phyloP scores from a whole-genome alignment of 176 grass and related monocot species.

The Areca catechu region DNA sequence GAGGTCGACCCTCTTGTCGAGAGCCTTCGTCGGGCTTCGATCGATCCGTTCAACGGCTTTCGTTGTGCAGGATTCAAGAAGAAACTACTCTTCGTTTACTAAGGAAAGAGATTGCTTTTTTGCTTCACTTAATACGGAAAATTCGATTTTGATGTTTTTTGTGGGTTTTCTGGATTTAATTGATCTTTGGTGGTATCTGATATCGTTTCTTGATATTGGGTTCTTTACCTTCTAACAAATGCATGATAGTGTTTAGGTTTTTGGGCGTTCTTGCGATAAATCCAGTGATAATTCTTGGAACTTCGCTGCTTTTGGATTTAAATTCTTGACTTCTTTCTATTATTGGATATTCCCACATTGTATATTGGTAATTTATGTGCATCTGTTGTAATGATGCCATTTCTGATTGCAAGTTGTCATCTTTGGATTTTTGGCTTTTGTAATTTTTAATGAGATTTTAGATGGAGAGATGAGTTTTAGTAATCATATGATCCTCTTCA shows the following conservation, averaged over 20 bases:
- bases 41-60: conserved; percentile 14
- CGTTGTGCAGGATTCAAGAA: conserved; percentile 30
- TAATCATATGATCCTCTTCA: too few species aligned
- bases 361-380: too few species aligned
- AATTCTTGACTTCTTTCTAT: too few species aligned
- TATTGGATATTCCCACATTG: too few species aligned
- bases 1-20: conserved; percentile 16
- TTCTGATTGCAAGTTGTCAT: background rate
- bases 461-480: too few species aligned
- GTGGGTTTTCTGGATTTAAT: background rate
- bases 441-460: too few species aligned
- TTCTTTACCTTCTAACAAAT: background rate
- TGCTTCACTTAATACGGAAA: background rate
- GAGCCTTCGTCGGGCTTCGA: conserved; percentile 10
- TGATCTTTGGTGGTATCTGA: background rate
- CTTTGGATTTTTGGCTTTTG: too few species aligned
- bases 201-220: background rate
- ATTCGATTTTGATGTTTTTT: conserved; percentile 29
- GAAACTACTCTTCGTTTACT: conserved; percentile 22
- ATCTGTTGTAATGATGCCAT: background rate
- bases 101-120: conserved; percentile 64
- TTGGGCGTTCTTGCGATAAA: background rate
- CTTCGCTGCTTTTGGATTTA: too few species aligned
- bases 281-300: background rate
- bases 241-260: background rate